Evolutionary conservation across 2,329 filamentous ascomycete species (phyloP), one percentile per base, ranked within the genome.

Genomic region (Chaetomiaceae sp.): DNA sequence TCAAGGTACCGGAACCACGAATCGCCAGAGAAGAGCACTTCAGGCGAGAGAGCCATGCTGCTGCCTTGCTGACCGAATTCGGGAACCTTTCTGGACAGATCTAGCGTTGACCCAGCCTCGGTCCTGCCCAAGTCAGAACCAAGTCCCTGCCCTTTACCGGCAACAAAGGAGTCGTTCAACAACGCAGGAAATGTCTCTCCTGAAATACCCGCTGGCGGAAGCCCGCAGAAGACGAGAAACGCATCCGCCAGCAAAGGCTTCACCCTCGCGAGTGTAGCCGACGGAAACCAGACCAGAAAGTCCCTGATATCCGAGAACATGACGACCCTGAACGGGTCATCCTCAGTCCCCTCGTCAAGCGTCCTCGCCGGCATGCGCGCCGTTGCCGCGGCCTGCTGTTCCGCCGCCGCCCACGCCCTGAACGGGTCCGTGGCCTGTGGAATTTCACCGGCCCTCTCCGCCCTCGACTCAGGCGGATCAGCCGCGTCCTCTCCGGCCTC

Each of bases 271-370:
- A 75, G 60, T 23, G 65, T 65, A 5, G 50, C 29, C 0, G 59
- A 47, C 0, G 81, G 80, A 4, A 85, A 68, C 46, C 71, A 63
- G 29, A 83, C 71, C 2, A 95, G 65, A 25, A 87, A 76, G 0
- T 80, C 75, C 57, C 82, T 72, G 19, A 96, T 74, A 66, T 97
- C 94, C 0, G 83, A 81, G 61, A 85, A 91, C 64, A 96, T 81
- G 42, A 96, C 80, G 3, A 94, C 82, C 33, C 91, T 81, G 60
- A 88, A 95, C 0, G 90, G 88, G 63, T 96, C 92, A 54, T 91
- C 86, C 59, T 89, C 86, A 15, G 79, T 81, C 2, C 82, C 78
- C 23, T 90, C 84, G 65, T 96, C 90, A 56, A 87, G 75, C 0
- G 87, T 87, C 45, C 88, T 81, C 15, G 88, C 88, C 6, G 91